Evolutionary conservation across 371 early-diverging fungal genomes (phyloP), one percentile per base, ranked within the genome.

Genomic region (Mortierella sp.): DNA sequence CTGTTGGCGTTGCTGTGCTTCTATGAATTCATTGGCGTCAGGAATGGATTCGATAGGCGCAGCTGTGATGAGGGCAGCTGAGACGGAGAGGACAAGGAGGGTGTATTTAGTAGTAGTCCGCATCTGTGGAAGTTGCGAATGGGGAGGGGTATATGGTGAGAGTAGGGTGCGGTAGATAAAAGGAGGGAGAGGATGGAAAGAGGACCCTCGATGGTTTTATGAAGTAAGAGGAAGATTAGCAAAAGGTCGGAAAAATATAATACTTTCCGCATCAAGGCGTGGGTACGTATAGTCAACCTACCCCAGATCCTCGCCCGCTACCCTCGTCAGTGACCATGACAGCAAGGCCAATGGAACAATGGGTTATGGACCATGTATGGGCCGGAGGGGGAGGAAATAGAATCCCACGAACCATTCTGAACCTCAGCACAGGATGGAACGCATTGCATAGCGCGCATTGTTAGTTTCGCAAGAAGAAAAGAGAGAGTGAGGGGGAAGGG

Each of bases 391-490:
- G 60, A 32, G 16, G 60, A 60, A 60, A 16, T 68, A 72, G 76
- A 73, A 81, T 76, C 46, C 68, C 81, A 63, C 35, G 76, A 75
- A 60, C 29, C 10, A 48, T 75, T 49, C 76, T 76, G 76, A 76
- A 81, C 48, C 44, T 74, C 70, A 70, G 81, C 54, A n/a, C 63
- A 70, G 48, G 46, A 29, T 76, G 77, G 81, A 81, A 76, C 76
- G 63, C 35, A 21, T 24, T 24, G 27, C 48, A 46, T 51, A 16
- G 5, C 21, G 51, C 6, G 21, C 51, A 51, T 21, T 46, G 48
- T 4, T 46, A 46, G 48, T 14, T 51, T 51, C 21, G 51, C 51
- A 18, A 21, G 18, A 5, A 0, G 41, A 0, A 41, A 41, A 6
- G 41, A 41, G 41, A 41, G 49, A 16, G 46, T 46, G 16, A 49